These are phyloP conservation scores for Pyrrhoderma lamaoense DNA, from an alignment of 1,284 basidiomycete genomes.

Conservation along the genomic window DNA sequence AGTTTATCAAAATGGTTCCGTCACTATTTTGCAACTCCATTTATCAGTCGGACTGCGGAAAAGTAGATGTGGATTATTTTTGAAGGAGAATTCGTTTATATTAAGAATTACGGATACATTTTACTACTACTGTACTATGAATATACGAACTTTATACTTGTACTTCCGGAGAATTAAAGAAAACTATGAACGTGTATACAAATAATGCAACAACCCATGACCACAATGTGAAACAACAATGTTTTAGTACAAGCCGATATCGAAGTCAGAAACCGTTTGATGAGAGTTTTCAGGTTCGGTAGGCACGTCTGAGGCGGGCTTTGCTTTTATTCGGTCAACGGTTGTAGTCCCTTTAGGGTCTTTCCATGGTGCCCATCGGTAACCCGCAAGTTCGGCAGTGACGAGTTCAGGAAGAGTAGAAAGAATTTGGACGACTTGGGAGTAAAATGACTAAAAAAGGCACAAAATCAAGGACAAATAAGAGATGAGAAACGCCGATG, in stretches of 20 bases:
- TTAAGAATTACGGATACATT: slow-evolving; percentile 8
- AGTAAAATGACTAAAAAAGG: slow-evolving; percentile 47
- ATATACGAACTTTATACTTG: slow-evolving; percentile 16
- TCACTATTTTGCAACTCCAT: slow-evolving; percentile 37
- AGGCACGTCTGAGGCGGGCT: neutral
- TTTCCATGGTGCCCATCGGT: slow-evolving; percentile 54
- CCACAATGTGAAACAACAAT: slow-evolving; percentile 1
- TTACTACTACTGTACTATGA: slow-evolving; percentile 1
- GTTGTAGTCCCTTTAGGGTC: slow-evolving; percentile 4
- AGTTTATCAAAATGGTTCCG: slow-evolving; percentile 28
- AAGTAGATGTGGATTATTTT: slow-evolving; percentile 2
- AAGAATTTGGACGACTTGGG: slow-evolving; percentile 49
- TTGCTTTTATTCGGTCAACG: slow-evolving; percentile 5
- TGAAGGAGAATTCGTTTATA: too few species aligned
- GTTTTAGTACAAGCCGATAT: slow-evolving; percentile 11
- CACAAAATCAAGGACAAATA: slow-evolving; percentile 1
- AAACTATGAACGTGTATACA: neutral
- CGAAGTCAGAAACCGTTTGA: slow-evolving; percentile 3
- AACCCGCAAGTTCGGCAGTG: slow-evolving; percentile 63
- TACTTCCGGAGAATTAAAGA: slow-evolving; percentile 1
- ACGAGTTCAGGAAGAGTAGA: slow-evolving; percentile 47
- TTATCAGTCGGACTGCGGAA: slow-evolving; percentile 33
- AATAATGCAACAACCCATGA: slow-evolving; percentile 7
- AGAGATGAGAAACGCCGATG: slow-evolving; percentile 11
- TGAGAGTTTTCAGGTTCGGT: slow-evolving; percentile 6